A percentile compares a stretch with the other conserved stretches of the same genome.
phyloP scores from a whole-genome alignment of 768 basidiomycete species.

The Kwoniella dejecticola region DNA sequence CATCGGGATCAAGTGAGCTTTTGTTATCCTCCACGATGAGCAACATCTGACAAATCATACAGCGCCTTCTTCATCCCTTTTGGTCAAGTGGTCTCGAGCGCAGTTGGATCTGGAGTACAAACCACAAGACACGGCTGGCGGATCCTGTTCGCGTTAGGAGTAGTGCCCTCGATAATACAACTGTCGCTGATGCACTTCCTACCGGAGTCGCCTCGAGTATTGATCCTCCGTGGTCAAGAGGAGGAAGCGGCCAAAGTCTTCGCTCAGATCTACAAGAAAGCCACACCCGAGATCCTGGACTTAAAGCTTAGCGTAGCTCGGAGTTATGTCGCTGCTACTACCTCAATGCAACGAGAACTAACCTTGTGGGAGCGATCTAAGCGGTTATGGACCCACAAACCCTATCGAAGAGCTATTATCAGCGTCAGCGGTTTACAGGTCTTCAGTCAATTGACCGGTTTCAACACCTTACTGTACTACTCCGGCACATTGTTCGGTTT shows the following conservation, averaged over 20 bases:
- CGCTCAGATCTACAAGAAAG: conserved; percentile 16
- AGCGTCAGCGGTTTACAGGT: conserved; percentile 18
- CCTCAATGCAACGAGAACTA: conserved; percentile 10
- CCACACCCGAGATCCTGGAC: conserved; percentile 18
- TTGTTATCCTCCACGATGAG: conserved; percentile 11
- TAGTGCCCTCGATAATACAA: conserved; percentile 25
- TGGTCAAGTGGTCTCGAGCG: conserved; percentile 20
- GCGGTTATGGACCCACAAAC: conserved; percentile 17
- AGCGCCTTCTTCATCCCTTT: conserved; percentile 34
- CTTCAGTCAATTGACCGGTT: conserved; percentile 36
- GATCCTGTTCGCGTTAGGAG: conserved; percentile 25
- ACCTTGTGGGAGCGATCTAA: conserved; percentile 9
- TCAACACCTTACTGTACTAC: conserved; percentile 42
- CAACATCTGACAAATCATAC: not conserved
- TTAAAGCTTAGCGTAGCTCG: conserved; percentile 28
- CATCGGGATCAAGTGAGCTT: conserved; percentile 30
- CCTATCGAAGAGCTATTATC: conserved; percentile 29
- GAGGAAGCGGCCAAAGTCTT: conserved; percentile 21
- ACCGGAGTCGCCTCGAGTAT: conserved; percentile 33
- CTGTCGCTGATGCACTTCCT: conserved; percentile 23
- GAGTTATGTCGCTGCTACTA: conserved; percentile 13
- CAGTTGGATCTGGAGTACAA: conserved; percentile 22
- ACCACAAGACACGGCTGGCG: conserved; percentile 12
- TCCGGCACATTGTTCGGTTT: conserved; percentile 36
- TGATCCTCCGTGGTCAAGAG: conserved; percentile 13